phyloP scores from a whole-genome alignment of 2,329 filamentous ascomycete genomes.

The Lecanicillium sp. region DNA sequence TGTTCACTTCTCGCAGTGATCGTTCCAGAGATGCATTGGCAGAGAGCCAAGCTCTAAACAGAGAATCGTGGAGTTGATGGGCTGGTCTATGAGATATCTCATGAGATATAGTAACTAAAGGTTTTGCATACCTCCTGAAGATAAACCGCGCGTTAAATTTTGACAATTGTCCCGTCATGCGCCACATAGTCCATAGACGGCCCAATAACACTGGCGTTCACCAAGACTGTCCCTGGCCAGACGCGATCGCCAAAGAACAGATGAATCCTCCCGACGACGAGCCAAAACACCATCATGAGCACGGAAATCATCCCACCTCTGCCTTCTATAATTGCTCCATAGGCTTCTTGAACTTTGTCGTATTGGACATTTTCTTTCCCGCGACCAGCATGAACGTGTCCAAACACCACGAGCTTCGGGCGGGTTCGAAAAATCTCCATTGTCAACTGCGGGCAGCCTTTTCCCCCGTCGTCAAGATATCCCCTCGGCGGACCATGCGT shows the following conservation, averaged over 20 bases:
- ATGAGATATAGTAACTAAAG: background rate
- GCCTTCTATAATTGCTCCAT: conserved; percentile 16
- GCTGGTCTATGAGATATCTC: background rate
- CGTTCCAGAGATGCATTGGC: background rate
- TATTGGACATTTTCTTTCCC: conserved; percentile 24
- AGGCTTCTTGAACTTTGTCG: conserved; percentile 22
- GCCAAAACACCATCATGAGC: conserved; percentile 1
- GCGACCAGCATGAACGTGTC: conserved; percentile 31
- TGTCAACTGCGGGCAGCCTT: conserved; percentile 27
- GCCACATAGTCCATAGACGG: background rate
- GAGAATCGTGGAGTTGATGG: background rate
- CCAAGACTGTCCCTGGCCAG: background rate
- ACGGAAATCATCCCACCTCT: background rate
- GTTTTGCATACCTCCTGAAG: background rate
- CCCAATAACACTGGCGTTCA: conserved; percentile 7
- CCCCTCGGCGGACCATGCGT: conserved; percentile 32
- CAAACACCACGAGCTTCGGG: conserved; percentile 32
- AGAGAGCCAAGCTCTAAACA: background rate
- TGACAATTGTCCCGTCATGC: background rate
- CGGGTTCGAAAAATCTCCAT: conserved; percentile 25
- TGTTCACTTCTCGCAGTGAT: background rate
- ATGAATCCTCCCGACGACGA: background rate
- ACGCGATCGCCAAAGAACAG: background rate
- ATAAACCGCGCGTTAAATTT: background rate
- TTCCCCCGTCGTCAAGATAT: conserved; percentile 27